These are phyloP conservation scores for Talaromyces ruber DNA, from an alignment of 495 filamentous ascomycete species.

Conservation along the genomic window DNA sequence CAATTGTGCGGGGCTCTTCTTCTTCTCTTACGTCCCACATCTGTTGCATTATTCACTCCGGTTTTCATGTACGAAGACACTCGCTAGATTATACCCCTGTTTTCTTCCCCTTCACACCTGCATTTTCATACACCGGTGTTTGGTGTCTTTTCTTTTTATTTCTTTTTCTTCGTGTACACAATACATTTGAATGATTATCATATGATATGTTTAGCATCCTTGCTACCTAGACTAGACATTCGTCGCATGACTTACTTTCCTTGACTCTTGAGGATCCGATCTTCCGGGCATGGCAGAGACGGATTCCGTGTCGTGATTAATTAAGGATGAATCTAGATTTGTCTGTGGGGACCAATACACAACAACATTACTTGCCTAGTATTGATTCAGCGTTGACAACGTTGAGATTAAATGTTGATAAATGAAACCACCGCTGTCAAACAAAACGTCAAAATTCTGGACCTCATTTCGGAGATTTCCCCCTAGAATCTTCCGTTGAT, in stretches of 20 bases:
- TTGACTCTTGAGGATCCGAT: not conserved
- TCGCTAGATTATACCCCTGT: not conserved
- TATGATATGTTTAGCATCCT: not conserved
- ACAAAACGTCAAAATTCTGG: not conserved
- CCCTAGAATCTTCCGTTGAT: not conserved
- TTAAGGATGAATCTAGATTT: not conserved
- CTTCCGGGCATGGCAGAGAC: not conserved
- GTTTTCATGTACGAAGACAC: not conserved
- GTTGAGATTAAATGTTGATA: not conserved
- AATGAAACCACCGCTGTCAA: not conserved
- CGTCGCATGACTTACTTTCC: not conserved
- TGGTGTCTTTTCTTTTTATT: not conserved
- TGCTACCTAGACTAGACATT: not conserved
- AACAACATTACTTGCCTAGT: too few relatives aligned
- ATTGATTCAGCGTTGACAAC: too few relatives aligned
- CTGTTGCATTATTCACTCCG: not conserved
- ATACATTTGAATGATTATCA: not conserved
- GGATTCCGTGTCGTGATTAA: not conserved
- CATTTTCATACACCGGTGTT: not conserved
- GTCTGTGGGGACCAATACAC: not conserved
- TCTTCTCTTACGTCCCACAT: not conserved
- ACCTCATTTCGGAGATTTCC: not conserved
- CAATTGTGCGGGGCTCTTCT: not conserved
- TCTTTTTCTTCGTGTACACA: not conserved
- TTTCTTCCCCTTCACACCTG: not conserved